Conservation (phyloP, 2,329 filamentous ascomycete species). For the Diaporthe sp. region DNA sequence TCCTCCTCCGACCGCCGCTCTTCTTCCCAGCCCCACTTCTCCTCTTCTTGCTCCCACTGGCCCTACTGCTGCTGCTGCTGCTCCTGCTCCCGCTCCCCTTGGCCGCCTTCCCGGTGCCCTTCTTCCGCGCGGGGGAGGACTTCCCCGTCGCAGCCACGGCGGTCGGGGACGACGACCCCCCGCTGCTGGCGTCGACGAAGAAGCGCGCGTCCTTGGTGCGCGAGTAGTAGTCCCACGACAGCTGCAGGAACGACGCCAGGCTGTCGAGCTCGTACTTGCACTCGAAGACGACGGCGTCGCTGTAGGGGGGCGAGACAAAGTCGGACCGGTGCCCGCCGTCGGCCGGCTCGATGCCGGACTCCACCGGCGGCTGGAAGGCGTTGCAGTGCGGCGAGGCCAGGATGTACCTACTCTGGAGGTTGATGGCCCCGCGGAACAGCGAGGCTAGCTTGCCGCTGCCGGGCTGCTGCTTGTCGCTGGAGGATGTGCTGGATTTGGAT, state of each 20-base stretch:
- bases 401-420: slow-evolving; percentile 74
- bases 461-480: not conserved
- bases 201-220: slow-evolving; percentile 75
- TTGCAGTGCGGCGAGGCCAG: slow-evolving; percentile 82
- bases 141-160: not conserved
- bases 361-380: slow-evolving; percentile 82
- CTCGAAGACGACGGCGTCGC: slow-evolving; percentile 78
- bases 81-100: not conserved
- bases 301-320: slow-evolving; percentile 58
- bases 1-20: slow-evolving; percentile 48
- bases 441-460: slow-evolving; percentile 65
- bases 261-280: slow-evolving; percentile 91
- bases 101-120: not conserved
- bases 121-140: not conserved
- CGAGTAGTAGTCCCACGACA: slow-evolving; percentile 79
- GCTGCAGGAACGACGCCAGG: slow-evolving; percentile 80
- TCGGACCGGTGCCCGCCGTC: slow-evolving; percentile 40
- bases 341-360: slow-evolving; percentile 65
- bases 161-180: not conserved
- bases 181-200: slow-evolving; percentile 68
- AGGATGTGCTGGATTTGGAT: not conserved
- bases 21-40: too few species aligned
- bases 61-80: not conserved
- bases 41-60: not conserved
- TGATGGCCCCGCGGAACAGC: slow-evolving; percentile 74